Percentiles rank a stretch among this genome's conserved stretches.
Evolutionary conservation across 2,329 filamentous ascomycete genomes (phyloP).

Genomic region (Gyromitra esculenta): DNA sequence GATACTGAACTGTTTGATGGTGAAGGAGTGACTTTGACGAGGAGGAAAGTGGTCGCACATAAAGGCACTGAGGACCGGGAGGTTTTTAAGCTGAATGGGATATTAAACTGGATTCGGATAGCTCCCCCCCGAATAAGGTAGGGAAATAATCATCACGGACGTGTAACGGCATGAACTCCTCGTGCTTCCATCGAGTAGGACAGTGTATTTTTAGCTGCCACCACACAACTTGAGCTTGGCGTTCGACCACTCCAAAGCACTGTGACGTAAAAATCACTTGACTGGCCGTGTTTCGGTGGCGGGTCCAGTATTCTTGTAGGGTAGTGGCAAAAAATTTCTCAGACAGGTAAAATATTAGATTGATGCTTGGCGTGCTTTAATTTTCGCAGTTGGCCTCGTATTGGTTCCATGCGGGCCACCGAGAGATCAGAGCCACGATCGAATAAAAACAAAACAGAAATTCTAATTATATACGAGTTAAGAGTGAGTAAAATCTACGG

Average conservation of each 20-base stretch:
- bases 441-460: neutral
- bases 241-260: neutral
- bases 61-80: neutral
- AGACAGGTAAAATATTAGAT: too few relatives aligned
- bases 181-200: neutral
- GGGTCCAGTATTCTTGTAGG: neutral
- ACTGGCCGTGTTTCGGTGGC: neutral
- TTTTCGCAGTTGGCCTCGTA: slow-evolving; percentile 5
- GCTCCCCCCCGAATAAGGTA: neutral
- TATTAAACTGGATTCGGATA: neutral
- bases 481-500: too few relatives aligned
- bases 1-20: slow-evolving; percentile 4
- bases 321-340: too few relatives aligned
- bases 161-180: neutral
- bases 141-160: neutral
- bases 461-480: neutral
- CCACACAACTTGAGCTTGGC: neutral
- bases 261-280: neutral
- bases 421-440: neutral
- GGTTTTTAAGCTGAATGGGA: neutral
- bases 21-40: neutral
- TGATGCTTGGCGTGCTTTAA: slow-evolving; percentile 4
- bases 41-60: slow-evolving; percentile 17
- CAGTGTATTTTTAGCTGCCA: neutral
- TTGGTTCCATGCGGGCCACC: neutral